Evolutionary conservation across 2,329 filamentous ascomycete species (phyloP).

Genomic region (Calonectria pteridis): DNA sequence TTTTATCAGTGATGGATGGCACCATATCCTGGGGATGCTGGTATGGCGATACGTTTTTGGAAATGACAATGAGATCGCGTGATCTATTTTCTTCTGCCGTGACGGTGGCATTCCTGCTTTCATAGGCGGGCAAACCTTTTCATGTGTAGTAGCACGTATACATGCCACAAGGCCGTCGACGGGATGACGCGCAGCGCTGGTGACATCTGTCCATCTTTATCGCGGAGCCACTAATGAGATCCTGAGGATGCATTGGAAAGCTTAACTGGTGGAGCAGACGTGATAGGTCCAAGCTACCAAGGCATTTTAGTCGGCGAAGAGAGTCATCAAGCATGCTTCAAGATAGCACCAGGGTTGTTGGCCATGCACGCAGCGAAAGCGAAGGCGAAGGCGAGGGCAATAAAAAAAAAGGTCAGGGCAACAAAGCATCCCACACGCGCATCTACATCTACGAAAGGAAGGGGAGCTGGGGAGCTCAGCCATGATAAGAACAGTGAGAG

Average conservation of each 20-base stretch:
- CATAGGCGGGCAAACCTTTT: neutral
- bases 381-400: neutral
- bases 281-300: slow-evolving; percentile 21
- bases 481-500: neutral
- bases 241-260: slow-evolving; percentile 35
- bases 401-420: neutral
- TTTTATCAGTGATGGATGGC: neutral
- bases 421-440: neutral
- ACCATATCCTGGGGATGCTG: neutral
- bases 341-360: neutral
- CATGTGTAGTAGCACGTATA: neutral
- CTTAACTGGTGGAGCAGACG: slow-evolving; percentile 36
- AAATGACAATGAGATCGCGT: neutral
- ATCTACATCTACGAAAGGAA: neutral
- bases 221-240: slow-evolving; percentile 30
- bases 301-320: neutral
- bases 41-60: neutral
- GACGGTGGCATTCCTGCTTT: neutral
- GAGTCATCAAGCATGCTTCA: neutral
- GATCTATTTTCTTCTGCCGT: neutral
- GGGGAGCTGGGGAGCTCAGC: neutral
- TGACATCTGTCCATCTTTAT: slow-evolving; percentile 11
- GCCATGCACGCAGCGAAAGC: neutral
- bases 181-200: slow-evolving; percentile 2
- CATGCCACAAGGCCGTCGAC: slow-evolving; percentile 11